Conservation (phyloP, 768 basidiomycete species). For the Hypsizygus marmoreus region DNA sequence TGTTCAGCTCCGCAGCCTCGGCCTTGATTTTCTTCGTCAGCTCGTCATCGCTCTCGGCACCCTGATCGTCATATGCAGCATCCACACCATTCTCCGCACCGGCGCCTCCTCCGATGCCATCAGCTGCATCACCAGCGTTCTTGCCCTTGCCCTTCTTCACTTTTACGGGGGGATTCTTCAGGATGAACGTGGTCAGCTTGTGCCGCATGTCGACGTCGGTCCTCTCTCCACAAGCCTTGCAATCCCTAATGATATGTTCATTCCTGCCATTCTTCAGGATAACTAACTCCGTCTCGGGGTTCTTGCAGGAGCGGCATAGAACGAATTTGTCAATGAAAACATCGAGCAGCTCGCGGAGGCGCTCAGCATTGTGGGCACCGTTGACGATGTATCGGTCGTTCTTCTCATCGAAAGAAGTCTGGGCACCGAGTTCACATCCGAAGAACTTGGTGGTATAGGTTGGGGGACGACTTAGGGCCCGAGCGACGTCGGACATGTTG, state of each 20-base stretch:
- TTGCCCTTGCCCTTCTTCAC: constrained; percentile 72
- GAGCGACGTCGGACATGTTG: constrained; percentile 97
- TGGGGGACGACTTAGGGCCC: constrained; percentile 92
- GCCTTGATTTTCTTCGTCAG: constrained; percentile 90
- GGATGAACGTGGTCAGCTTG: constrained; percentile 93
- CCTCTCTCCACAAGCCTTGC: constrained; percentile 96
- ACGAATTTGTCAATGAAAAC: constrained; percentile 98
- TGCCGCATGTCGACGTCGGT: constrained; percentile 95
- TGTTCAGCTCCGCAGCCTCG: constrained; percentile 77
- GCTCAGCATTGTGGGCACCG: constrained; percentile 89
- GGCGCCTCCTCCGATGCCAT: constrained; percentile 25
- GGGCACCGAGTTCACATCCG: constrained; percentile 97
- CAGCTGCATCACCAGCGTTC: constrained; percentile 36
- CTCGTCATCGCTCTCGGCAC: constrained; percentile 83
- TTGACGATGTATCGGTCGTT: constrained; percentile 99
- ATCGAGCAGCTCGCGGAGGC: constrained; percentile 94
- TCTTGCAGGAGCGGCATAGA: constrained; percentile 96
- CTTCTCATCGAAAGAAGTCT: constrained; percentile 95
- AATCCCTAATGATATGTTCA: constrained; percentile 92
- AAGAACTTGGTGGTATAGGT: constrained; percentile 99
- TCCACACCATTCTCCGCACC: constrained; percentile 40
- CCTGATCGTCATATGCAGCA: constrained; percentile 46
- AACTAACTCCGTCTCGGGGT: constrained; percentile 96
- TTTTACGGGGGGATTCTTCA: constrained; percentile 96
- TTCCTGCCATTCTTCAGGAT: constrained; percentile 79